Evolutionary conservation across 768 basidiomycete genomes (phyloP).

Genomic region (Astraeus odoratus): DNA sequence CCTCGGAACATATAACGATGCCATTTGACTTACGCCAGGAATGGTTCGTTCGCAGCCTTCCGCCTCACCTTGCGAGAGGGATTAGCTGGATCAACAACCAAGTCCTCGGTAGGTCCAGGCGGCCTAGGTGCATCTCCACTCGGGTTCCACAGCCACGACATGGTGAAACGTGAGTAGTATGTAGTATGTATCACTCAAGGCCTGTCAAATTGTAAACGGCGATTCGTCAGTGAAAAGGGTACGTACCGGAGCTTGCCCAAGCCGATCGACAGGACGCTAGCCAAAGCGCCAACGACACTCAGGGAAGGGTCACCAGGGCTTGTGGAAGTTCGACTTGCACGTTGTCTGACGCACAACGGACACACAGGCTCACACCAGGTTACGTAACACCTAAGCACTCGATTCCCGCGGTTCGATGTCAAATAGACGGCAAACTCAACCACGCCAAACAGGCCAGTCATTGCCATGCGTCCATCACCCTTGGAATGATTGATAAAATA

Average conservation of each 20-base stretch:
- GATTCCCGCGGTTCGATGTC: too few relatives aligned
- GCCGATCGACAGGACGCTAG: too few relatives aligned
- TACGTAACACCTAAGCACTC: neutral
- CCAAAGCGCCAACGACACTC: too few relatives aligned
- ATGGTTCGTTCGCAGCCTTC: conserved; percentile 82
- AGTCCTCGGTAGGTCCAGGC: conserved; percentile 36
- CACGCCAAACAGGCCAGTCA: too few relatives aligned
- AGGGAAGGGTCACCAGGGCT: too few relatives aligned
- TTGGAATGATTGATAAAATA: too few relatives aligned
- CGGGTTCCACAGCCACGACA: conserved; percentile 63
- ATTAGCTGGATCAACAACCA: conserved; percentile 56
- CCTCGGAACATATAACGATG: neutral
- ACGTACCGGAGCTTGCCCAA: neutral
- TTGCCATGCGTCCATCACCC: too few relatives aligned
- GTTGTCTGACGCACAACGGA: neutral
- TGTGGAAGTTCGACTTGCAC: too few relatives aligned
- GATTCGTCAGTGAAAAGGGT: neutral
- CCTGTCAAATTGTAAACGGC: too few relatives aligned
- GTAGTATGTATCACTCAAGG: too few relatives aligned
- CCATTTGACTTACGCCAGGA: conserved; percentile 67
- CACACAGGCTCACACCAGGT: neutral
- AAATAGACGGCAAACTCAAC: too few relatives aligned
- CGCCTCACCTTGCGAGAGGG: conserved; percentile 67
- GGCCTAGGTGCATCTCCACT: conserved; percentile 31
- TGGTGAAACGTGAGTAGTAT: conserved; percentile 24